These are phyloP conservation scores for Meira miltonrushii DNA, from an alignment of 1,284 basidiomycete genomes.

Conservation along the genomic window DNA sequence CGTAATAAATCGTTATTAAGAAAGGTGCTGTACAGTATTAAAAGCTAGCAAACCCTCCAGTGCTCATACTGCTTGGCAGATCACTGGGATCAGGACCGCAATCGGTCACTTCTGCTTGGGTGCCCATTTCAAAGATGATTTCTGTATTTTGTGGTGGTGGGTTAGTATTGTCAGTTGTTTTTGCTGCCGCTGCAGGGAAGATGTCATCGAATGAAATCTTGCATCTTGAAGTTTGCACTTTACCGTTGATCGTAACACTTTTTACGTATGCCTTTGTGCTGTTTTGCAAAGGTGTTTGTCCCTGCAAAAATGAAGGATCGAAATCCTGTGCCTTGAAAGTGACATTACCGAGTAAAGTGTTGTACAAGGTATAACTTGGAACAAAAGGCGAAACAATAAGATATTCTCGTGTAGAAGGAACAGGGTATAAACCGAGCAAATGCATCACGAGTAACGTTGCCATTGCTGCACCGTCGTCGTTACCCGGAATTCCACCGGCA, in stretches of 20 bases:
- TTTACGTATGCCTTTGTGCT: slow-evolving; percentile 17
- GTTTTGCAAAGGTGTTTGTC: slow-evolving; percentile 8
- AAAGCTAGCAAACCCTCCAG: slow-evolving; percentile 18
- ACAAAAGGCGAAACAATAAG: slow-evolving; percentile 39
- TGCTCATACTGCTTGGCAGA: slow-evolving; percentile 17
- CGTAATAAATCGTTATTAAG: no score
- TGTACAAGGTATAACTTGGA: slow-evolving; percentile 35
- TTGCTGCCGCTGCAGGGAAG: no score
- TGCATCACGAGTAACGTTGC: slow-evolving; percentile 64
- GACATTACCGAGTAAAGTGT: slow-evolving; percentile 28
- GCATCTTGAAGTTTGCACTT: slow-evolving; percentile 15
- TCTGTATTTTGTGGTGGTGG: slow-evolving; percentile 12
- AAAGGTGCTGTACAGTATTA: not conserved
- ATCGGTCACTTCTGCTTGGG: slow-evolving; percentile 13
- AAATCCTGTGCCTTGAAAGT: slow-evolving; percentile 29
- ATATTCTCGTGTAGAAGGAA: slow-evolving; percentile 54
- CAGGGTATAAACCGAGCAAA: slow-evolving; percentile 61
- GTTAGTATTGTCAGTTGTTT: no score
- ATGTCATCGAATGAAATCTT: slow-evolving; percentile 15
- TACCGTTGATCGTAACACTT: slow-evolving; percentile 18
- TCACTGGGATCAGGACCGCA: slow-evolving; percentile 15
- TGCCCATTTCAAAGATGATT: slow-evolving; percentile 14
- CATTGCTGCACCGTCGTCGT: slow-evolving; percentile 65
- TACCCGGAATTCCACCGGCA: slow-evolving; percentile 48
- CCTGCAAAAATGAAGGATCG: slow-evolving; percentile 13